These are phyloP conservation scores for Trichopus zeylanicus DNA, from an alignment of 116 monocot genomes.

Conservation along the genomic window DNA sequence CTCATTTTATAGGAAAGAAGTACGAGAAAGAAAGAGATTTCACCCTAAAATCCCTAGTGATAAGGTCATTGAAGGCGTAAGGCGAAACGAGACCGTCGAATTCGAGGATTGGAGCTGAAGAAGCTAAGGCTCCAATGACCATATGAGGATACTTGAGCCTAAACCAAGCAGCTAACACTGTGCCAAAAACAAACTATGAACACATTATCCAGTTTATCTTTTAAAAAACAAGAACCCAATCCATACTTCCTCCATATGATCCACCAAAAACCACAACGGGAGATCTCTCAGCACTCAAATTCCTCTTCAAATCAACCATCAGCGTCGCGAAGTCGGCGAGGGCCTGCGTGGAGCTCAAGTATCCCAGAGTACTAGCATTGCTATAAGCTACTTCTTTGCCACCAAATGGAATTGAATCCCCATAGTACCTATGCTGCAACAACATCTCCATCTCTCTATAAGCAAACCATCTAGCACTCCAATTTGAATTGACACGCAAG, in stretches of 20 bases:
- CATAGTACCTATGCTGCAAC: conserved; percentile 33
- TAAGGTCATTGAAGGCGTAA: conserved; percentile 24
- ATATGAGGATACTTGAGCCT: conserved; percentile 36
- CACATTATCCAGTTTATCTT: no score
- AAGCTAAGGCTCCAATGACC: conserved; percentile 23
- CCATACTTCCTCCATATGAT: conserved; percentile 41
- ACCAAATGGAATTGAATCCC: conserved; percentile 31
- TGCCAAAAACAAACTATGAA: background rate
- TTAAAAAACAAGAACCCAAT: background rate
- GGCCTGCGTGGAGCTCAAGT: conserved; percentile 29
- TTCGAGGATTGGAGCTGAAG: conserved; percentile 30
- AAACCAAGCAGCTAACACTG: conserved; percentile 31
- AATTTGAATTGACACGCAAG: no score
- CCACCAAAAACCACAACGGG: conserved; percentile 31
- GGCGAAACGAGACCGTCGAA: conserved; percentile 16
- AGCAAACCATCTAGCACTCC: background rate
- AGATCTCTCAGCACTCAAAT: conserved; percentile 12
- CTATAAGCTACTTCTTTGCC: conserved; percentile 14
- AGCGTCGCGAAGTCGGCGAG: conserved; percentile 29
- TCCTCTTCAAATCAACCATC: conserved; percentile 28
- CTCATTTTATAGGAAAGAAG: background rate
- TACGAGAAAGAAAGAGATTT: conserved; percentile 7
- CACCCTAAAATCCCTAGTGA: conserved; percentile 42
- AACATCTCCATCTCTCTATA: background rate
- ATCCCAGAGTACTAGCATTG: conserved; percentile 21